These are phyloP conservation scores for Aspergillus coremiiformis DNA, from an alignment of 495 filamentous ascomycete genomes.

Conservation along the genomic window DNA sequence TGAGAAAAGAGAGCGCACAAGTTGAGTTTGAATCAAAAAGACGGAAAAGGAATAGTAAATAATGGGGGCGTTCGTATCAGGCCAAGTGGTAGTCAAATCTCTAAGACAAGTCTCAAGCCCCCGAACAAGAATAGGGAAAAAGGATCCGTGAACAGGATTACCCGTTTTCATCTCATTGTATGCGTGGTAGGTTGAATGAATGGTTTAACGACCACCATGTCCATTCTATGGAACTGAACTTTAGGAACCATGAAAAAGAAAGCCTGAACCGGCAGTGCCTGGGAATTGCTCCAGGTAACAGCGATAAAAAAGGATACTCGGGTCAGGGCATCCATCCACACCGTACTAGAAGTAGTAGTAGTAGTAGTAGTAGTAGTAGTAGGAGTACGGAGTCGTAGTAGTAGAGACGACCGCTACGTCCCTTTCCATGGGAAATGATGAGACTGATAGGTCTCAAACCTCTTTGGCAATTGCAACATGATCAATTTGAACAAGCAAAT, in stretches of 20 bases:
- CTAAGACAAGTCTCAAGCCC: neutral
- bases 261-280: neutral
- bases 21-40: neutral
- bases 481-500: neutral
- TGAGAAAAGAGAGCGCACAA: neutral
- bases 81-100: neutral
- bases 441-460: neutral
- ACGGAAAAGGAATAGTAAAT: neutral
- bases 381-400: too few species aligned
- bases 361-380: too few species aligned
- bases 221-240: neutral
- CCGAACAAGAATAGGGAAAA: neutral
- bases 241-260: neutral
- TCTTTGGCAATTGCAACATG: neutral
- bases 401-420: neutral
- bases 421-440: neutral
- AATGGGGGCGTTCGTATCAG: neutral
- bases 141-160: neutral
- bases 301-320: neutral
- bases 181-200: neutral
- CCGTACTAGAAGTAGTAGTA: too few species aligned
- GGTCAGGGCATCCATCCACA: too few species aligned
- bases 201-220: neutral
- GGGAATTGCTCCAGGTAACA: neutral
- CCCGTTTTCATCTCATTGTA: neutral